phyloP scores from a whole-genome alignment of 2,329 filamentous ascomycete species.

The Thelonectria olida region DNA sequence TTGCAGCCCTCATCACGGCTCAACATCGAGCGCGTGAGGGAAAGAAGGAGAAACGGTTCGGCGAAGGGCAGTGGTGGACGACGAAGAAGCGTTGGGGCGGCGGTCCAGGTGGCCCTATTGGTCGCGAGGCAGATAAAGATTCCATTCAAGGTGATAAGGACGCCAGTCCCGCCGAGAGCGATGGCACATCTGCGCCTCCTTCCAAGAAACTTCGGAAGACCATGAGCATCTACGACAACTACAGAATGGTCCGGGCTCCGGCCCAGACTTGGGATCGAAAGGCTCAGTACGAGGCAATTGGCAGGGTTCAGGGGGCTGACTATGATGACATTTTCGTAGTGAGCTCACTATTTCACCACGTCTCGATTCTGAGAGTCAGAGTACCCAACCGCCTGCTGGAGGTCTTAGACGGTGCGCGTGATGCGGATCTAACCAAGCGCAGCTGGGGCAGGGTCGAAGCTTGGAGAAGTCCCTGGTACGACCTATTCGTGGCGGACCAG shows the following conservation, averaged over 20 bases:
- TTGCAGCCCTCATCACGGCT: conserved; percentile 68
- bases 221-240: conserved; percentile 69
- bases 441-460: conserved; percentile 64
- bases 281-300: conserved; percentile 66
- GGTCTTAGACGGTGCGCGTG: conserved; percentile 58
- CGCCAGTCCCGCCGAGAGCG: conserved; percentile 39
- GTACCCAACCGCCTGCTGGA: conserved; percentile 63
- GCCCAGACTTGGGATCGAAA: conserved; percentile 68
- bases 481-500: conserved; percentile 65
- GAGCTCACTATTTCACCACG: conserved; percentile 69
- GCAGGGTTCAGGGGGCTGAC: conserved; percentile 54
- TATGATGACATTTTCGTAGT: conserved; percentile 71
- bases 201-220: conserved; percentile 64
- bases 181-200: conserved; percentile 34
- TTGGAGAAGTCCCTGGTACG: conserved; percentile 69
- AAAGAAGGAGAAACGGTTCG: conserved; percentile 63
- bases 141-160: conserved; percentile 58
- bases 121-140: conserved; percentile 65
- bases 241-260: conserved; percentile 69
- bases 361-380: conserved; percentile 66
- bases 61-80: conserved; percentile 70
- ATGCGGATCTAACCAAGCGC: conserved; percentile 44
- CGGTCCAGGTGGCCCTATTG: conserved; percentile 69
- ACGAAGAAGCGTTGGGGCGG: conserved; percentile 70
- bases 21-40: conserved; percentile 71